Conservation (phyloP, 495 filamentous ascomycete species). For the Neurospora tetraspora region DNA sequence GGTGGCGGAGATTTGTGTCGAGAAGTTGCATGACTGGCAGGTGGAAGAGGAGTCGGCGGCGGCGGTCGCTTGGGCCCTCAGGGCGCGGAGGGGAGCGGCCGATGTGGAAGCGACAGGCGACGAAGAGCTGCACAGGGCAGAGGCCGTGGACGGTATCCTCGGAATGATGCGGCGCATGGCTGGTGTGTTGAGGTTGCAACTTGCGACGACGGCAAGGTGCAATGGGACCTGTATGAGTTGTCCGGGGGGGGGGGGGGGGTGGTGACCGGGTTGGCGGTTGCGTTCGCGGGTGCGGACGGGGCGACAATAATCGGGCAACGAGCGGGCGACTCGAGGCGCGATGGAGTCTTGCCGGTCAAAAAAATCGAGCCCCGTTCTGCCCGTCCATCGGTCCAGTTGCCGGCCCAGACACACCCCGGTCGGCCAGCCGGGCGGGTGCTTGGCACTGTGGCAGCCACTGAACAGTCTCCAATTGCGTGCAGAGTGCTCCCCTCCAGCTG, state of each 20-base stretch:
- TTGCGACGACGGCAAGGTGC: not conserved
- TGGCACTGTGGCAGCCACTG: not conserved
- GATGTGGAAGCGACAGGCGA: not conserved
- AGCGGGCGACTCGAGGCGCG: not conserved
- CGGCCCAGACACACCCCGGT: not conserved
- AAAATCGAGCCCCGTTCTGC: not conserved
- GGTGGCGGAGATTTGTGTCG: conserved; percentile 2
- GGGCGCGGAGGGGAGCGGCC: conserved; percentile 6
- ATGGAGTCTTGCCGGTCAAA: not conserved
- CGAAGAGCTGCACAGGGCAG: conserved; percentile 14
- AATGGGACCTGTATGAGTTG: not conserved
- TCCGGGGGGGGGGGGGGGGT: not conserved
- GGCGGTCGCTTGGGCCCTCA: conserved; percentile 1
- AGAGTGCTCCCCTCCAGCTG: not conserved
- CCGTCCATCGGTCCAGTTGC: not conserved
- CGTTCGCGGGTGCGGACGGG: not conserved
- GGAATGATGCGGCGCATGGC: conserved; percentile 21
- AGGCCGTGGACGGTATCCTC: conserved; percentile 15
- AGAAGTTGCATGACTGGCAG: not conserved
- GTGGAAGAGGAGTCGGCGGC: not conserved
- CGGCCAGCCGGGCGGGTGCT: not conserved
- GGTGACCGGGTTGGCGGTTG: not conserved
- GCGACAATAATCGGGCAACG: not conserved
- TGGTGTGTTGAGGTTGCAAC: not conserved
- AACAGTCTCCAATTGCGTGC: not conserved